Percentiles rank a stretch among this genome's conserved stretches.
Conservation (phyloP, 371 early-diverging fungal genomes). For the Aphelidium insulamus region DNA sequence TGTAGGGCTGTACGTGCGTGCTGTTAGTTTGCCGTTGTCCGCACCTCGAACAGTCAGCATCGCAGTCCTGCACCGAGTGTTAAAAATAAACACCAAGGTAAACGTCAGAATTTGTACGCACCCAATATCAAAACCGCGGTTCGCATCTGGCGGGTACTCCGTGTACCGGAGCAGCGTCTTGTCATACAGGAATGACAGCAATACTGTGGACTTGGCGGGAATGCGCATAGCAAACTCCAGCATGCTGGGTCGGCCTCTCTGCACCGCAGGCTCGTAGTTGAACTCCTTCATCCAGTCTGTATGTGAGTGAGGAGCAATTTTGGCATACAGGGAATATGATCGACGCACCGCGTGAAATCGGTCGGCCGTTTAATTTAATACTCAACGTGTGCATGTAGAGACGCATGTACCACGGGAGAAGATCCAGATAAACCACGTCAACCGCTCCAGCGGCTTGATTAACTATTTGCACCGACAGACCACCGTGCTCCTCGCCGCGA, state of each 20-base stretch:
- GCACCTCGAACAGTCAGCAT: not conserved
- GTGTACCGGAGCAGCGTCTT: constrained; percentile 76
- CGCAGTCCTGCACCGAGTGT: too few species aligned
- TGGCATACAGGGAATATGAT: not conserved
- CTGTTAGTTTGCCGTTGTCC: constrained; percentile 5
- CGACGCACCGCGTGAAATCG: not conserved
- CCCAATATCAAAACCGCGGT: constrained; percentile 82
- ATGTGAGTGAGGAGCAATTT: not conserved
- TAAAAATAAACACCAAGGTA: not conserved
- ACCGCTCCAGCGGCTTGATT: constrained; percentile 24
- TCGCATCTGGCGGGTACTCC: constrained; percentile 89
- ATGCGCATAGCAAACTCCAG: constrained; percentile 45
- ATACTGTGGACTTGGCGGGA: constrained; percentile 37
- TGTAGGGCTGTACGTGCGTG: constrained; percentile 54
- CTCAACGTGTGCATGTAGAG: constrained; percentile 65
- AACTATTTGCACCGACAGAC: constrained; percentile 38
- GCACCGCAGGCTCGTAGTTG: constrained; percentile 46
- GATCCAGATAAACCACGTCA: constrained; percentile 39
- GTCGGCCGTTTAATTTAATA: too few species aligned
- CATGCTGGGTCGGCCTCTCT: constrained; percentile 53
- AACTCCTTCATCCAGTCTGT: constrained; percentile 20
- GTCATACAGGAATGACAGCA: constrained; percentile 53
- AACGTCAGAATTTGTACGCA: constrained; percentile 14
- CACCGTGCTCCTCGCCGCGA: constrained; percentile 64
- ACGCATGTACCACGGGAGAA: constrained; percentile 77